phyloP scores from a whole-genome alignment of 768 basidiomycete genomes.

The Tulasnella sp. region DNA sequence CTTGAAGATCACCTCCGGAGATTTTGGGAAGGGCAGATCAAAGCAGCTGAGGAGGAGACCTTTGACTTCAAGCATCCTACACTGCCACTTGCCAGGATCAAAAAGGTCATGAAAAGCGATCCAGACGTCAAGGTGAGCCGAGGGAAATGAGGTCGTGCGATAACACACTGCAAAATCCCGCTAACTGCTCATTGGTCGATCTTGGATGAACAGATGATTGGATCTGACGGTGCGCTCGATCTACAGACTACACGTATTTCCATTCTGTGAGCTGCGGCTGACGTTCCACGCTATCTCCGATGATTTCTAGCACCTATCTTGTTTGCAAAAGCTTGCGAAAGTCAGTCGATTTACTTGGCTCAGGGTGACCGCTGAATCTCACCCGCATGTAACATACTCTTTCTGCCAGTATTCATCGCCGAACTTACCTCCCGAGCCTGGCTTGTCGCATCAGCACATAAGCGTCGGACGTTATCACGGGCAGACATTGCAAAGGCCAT shows the following conservation, averaged over 20 bases:
- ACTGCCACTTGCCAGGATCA: slow-evolving; percentile 91
- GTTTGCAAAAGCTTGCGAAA: slow-evolving; percentile 98
- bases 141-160: neutral
- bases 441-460: slow-evolving; percentile 93
- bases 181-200: slow-evolving; percentile 9
- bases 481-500: slow-evolving; percentile 93
- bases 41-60: slow-evolving; percentile 83
- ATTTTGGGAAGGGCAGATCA: slow-evolving; percentile 91
- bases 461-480: slow-evolving; percentile 91
- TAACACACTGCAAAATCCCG: slow-evolving; percentile 2
- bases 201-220: slow-evolving; percentile 77
- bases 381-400: slow-evolving; percentile 4
- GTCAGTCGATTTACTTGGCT: slow-evolving; percentile 55
- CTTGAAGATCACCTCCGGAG: slow-evolving; percentile 79
- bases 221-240: slow-evolving; percentile 76
- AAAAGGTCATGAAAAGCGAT: slow-evolving; percentile 99
- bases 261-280: neutral
- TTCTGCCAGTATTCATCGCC: slow-evolving; percentile 82
- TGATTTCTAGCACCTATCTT: slow-evolving; percentile 74
- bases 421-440: slow-evolving; percentile 96
- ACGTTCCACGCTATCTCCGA: neutral
- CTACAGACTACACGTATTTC: neutral
- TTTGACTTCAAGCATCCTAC: slow-evolving; percentile 84
- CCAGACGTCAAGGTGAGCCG: slow-evolving; percentile 84
- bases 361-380: neutral